Conservation (phyloP, 140 eudicot species). For the Cichorium intybus region DNA sequence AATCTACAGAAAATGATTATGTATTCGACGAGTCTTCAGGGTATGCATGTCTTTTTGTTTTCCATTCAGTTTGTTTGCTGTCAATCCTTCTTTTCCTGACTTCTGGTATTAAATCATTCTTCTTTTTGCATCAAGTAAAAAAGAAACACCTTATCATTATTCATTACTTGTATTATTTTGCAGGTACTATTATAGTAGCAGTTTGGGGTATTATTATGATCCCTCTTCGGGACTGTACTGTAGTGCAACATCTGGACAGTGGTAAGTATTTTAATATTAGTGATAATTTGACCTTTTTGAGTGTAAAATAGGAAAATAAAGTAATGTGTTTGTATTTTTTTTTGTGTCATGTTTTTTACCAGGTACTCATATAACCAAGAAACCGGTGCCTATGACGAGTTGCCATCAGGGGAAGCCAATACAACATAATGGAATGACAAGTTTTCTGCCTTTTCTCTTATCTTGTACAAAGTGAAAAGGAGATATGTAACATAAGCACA, state of each 20-base stretch:
- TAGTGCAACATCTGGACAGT: constrained; percentile 78
- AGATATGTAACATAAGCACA: background rate
- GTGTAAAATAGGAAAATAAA: too few species aligned
- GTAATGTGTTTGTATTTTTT: background rate
- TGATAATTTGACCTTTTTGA: too few species aligned
- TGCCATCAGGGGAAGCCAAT: constrained; percentile 40
- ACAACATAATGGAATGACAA: constrained; percentile 31
- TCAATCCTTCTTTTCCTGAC: too few species aligned
- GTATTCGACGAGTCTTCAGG: constrained; percentile 81
- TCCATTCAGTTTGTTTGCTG: background rate
- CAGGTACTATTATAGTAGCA: constrained; percentile 96
- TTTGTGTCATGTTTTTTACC: background rate
- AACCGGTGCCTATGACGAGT: constrained; percentile 55
- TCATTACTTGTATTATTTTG: background rate
- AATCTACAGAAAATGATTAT: constrained; percentile 57
- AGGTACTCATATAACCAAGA: constrained; percentile 85
- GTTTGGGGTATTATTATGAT: constrained; percentile 86
- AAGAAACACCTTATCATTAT: background rate
- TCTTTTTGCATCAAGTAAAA: too few species aligned
- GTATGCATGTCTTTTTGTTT: constrained; percentile 38
- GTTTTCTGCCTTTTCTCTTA: background rate
- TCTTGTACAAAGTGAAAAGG: constrained; percentile 32
- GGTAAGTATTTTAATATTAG: constrained; percentile 39
- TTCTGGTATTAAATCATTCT: too few species aligned
- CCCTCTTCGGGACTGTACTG: constrained; percentile 74